Evolutionary conservation across 2,329 filamentous ascomycete genomes (phyloP).

Genomic region (Phyllosticta ampelicida): DNA sequence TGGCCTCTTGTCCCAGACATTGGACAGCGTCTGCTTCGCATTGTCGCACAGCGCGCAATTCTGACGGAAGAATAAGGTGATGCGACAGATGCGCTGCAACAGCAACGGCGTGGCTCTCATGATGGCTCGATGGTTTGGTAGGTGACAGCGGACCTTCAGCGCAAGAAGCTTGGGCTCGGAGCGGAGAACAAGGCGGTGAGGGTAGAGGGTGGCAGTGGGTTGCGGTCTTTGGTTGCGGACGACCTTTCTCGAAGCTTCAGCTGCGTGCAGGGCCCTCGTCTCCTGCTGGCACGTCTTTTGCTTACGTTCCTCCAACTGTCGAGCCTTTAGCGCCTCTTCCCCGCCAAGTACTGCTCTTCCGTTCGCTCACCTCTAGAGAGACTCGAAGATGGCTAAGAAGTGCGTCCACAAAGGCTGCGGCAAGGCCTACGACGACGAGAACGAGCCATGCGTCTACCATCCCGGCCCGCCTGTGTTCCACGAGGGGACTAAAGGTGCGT

Average conservation of each 20-base stretch:
- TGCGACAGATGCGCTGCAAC: conserved; percentile 35
- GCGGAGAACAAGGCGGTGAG: neutral
- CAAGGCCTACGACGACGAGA: conserved; percentile 68
- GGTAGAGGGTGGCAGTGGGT: neutral
- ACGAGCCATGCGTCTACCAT: conserved; percentile 79
- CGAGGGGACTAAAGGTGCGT: conserved; percentile 91
- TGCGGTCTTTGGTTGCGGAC: neutral
- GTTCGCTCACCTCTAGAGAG: neutral
- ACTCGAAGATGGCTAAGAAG: conserved; percentile 56
- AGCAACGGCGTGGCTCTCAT: conserved; percentile 19
- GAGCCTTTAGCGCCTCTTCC: neutral
- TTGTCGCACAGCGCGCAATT: conserved; percentile 61
- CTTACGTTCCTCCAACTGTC: neutral
- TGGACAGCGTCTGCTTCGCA: conserved; percentile 56
- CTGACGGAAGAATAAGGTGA: conserved; percentile 65
- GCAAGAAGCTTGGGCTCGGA: neutral
- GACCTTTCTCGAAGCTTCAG: neutral
- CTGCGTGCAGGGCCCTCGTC: neutral
- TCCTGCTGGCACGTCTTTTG: neutral
- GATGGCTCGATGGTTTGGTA: neutral
- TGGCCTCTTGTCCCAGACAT: conserved; percentile 55
- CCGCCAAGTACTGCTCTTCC: neutral
- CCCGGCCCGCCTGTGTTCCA: conserved; percentile 86
- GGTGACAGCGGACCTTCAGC: too few species aligned
- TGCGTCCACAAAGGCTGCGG: conserved; percentile 96